Conservation (phyloP, 176 grass and related monocot genomes). For the Raddia guianensis region DNA sequence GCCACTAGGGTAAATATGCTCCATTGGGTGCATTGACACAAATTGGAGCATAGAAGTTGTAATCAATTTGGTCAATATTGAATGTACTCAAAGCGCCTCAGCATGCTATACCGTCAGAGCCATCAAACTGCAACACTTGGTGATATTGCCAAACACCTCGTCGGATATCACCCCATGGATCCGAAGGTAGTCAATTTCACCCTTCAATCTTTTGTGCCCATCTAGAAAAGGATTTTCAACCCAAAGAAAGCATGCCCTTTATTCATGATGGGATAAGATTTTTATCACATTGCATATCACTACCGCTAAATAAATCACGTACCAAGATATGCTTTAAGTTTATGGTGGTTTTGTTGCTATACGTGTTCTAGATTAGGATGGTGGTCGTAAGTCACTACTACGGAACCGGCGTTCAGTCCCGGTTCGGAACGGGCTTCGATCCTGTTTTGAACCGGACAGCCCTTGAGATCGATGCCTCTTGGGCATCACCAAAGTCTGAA, state of each 20-base stretch:
- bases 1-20: no score
- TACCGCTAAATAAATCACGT: background rate
- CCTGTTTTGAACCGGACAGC: no score
- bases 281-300: background rate
- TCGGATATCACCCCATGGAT: conserved; percentile 50
- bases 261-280: background rate
- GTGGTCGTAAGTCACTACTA: conserved; percentile 38
- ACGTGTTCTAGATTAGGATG: conserved; percentile 50
- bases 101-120: background rate
- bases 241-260: conserved; percentile 7
- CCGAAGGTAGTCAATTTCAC: conserved; percentile 28
- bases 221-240: conserved; percentile 50
- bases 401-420: no score
- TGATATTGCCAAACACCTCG: conserved; percentile 40
- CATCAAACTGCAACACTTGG: conserved; percentile 39
- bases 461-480: no score
- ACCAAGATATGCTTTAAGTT: conserved; percentile 57
- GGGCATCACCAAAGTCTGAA: no score
- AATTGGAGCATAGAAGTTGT: conserved; percentile 47
- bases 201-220: conserved; percentile 13
- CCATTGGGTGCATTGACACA: conserved; percentile 30
- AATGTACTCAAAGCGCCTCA: background rate
- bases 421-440: no score
- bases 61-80: background rate
- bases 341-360: conserved; percentile 29